phyloP scores from a whole-genome alignment of 495 filamentous ascomycete species.

The Pyronema domesticum region DNA sequence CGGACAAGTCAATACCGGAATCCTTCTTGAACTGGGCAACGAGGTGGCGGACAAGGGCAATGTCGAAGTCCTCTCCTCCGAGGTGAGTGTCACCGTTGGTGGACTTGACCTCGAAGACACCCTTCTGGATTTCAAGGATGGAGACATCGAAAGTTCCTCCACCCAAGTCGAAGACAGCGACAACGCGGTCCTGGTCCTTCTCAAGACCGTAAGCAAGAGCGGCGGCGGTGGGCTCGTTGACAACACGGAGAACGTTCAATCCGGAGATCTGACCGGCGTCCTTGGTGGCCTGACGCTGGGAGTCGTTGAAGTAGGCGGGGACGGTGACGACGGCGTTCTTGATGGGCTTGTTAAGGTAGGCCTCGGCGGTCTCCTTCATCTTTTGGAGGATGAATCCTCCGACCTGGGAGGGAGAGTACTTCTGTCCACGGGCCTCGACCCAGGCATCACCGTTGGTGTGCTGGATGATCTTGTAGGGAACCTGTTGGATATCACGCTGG shows the following conservation, averaged over 20 bases:
- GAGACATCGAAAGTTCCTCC: slow-evolving; percentile 99
- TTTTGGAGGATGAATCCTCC: slow-evolving; percentile 93
- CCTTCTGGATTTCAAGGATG: slow-evolving; percentile 90
- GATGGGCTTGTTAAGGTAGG: slow-evolving; percentile 69
- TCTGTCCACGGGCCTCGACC: slow-evolving; percentile 88
- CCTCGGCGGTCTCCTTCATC: slow-evolving; percentile 97
- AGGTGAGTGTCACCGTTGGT: slow-evolving; percentile 97
- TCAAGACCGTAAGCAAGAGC: slow-evolving; percentile 90
- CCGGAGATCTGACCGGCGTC: slow-evolving; percentile 92
- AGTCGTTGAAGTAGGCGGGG: slow-evolving; percentile 96
- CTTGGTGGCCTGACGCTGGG: slow-evolving; percentile 93
- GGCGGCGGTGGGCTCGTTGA: slow-evolving; percentile 92
- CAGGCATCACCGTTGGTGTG: slow-evolving; percentile 96
- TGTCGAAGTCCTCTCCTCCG: slow-evolving; percentile 97
- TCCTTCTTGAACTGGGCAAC: slow-evolving; percentile 95
- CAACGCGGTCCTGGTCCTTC: slow-evolving; percentile 76
- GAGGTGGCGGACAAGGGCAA: slow-evolving; percentile 82
- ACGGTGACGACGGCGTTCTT: slow-evolving; percentile 96
- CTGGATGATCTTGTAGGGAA: slow-evolving; percentile 98
- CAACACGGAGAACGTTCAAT: slow-evolving; percentile 87
- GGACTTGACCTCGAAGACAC: slow-evolving; percentile 96
- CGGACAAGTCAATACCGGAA: slow-evolving; percentile 72
- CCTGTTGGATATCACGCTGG: slow-evolving; percentile 94
- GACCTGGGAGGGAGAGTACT: slow-evolving; percentile 95
- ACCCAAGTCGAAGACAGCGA: slow-evolving; percentile 95